These are phyloP conservation scores for Kregervanrija pseudodelftensis DNA, from an alignment of 805 yeast species.

Conservation along the genomic window DNA sequence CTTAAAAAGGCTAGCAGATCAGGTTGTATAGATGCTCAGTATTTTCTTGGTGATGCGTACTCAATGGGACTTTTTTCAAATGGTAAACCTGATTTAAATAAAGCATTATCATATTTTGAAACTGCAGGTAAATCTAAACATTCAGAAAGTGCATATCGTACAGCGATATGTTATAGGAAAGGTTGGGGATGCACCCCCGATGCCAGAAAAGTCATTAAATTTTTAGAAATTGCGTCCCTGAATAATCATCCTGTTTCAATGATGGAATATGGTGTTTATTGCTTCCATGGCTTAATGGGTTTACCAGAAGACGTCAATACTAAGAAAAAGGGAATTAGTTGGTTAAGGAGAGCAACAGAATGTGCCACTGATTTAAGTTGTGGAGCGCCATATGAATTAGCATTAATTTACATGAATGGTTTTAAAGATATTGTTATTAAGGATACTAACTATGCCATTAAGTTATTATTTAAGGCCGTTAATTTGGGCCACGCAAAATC, in stretches of 20 bases:
- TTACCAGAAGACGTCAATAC: slow-evolving; percentile 57
- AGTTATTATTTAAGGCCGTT: slow-evolving; percentile 81
- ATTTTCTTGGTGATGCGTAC: slow-evolving; percentile 83
- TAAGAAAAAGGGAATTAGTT: slow-evolving; percentile 81
- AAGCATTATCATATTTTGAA: slow-evolving; percentile 71
- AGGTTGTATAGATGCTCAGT: slow-evolving; percentile 77
- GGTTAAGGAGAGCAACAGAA: slow-evolving; percentile 84
- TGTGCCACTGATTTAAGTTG: slow-evolving; percentile 77
- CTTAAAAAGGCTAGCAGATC: slow-evolving; percentile 27
- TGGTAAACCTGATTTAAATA: slow-evolving; percentile 70
- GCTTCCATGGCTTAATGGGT: slow-evolving; percentile 82
- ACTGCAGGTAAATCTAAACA: slow-evolving; percentile 93
- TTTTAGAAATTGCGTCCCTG: slow-evolving; percentile 77
- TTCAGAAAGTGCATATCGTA: slow-evolving; percentile 83
- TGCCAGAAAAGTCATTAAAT: slow-evolving; percentile 77
- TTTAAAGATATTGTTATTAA: slow-evolving; percentile 80
- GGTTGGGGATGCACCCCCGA: slow-evolving; percentile 91
- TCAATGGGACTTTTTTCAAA: slow-evolving; percentile 63
- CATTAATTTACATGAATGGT: slow-evolving; percentile 75
- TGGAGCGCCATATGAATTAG: slow-evolving; percentile 94
- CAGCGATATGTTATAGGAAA: slow-evolving; percentile 86
- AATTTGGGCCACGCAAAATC: slow-evolving; percentile 80
- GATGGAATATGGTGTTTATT: slow-evolving; percentile 84
- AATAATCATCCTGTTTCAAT: slow-evolving; percentile 95
- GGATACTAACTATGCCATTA: slow-evolving; percentile 78